These are phyloP conservation scores for Euphrasia confusa DNA, from an alignment of 257 asterid species.

Conservation along the genomic window DNA sequence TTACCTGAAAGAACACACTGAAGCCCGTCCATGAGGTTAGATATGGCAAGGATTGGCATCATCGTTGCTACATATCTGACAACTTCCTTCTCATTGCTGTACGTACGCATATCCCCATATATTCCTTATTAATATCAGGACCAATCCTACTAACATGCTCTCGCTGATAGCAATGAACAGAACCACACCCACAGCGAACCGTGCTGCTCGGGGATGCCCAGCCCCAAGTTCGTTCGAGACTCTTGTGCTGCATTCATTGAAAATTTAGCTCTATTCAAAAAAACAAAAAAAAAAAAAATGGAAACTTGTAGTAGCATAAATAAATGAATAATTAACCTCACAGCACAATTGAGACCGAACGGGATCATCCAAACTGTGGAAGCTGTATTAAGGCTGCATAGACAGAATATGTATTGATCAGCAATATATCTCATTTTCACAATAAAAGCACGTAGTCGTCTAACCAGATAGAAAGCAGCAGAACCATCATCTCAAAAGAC, in stretches of 20 bases:
- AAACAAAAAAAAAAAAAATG: not conserved
- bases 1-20: conserved; percentile 83
- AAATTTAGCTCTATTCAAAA: too few relatives aligned
- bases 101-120: conserved; percentile 73
- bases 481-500: conserved; percentile 90
- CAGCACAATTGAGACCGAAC: conserved; percentile 73
- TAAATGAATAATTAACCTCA: conserved; percentile 58
- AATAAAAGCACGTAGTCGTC: not conserved
- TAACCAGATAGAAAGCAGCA: conserved; percentile 77
- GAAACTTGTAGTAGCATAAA: not conserved
- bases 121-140: conserved; percentile 45
- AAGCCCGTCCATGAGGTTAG: conserved; percentile 70
- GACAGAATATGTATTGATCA: conserved; percentile 1
- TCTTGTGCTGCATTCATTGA: conserved; percentile 49
- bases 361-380: conserved; percentile 83
- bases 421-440: not conserved
- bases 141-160: conserved; percentile 42
- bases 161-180: conserved; percentile 42
- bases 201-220: conserved; percentile 57
- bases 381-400: conserved; percentile 67
- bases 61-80: conserved; percentile 52
- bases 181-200: conserved; percentile 53
- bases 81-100: conserved; percentile 61
- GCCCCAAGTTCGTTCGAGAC: conserved; percentile 85
- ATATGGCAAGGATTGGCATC: conserved; percentile 72